Evolutionary conservation across 352 stramenopile species (phyloP).

Genomic region (Pythium dissotocum): DNA sequence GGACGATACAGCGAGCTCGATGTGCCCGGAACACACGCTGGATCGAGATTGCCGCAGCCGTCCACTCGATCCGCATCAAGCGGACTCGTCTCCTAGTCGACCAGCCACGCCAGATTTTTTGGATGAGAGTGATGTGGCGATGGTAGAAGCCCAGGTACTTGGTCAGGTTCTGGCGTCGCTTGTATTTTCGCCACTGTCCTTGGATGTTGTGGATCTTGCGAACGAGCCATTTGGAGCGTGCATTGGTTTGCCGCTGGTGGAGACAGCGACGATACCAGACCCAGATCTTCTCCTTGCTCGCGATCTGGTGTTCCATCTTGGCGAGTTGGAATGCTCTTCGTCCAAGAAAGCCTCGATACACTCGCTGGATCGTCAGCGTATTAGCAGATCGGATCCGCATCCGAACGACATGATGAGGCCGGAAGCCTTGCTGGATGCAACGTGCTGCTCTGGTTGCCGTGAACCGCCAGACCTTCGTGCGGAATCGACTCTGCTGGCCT

Average conservation of each 20-base stretch:
- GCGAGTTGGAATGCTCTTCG: conserved; percentile 24
- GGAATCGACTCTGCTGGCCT: conserved; percentile 38
- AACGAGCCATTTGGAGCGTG: conserved; percentile 48
- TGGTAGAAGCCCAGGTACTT: conserved; percentile 47
- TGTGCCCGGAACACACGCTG: conserved; percentile 49
- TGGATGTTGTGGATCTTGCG: conserved; percentile 55
- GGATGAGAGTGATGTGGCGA: conserved; percentile 34
- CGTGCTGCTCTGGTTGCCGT: conserved; percentile 29
- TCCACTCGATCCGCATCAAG: conserved; percentile 34
- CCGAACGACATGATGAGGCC: conserved; percentile 29
- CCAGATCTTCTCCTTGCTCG: conserved; percentile 33
- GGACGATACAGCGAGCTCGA: conserved; percentile 31
- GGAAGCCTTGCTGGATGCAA: conserved; percentile 51
- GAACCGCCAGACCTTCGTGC: conserved; percentile 34
- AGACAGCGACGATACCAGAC: conserved; percentile 55
- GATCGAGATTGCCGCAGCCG: conserved; percentile 34
- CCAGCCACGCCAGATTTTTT: conserved; percentile 50
- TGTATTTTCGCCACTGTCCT: conserved; percentile 55
- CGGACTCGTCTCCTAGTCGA: conserved; percentile 35
- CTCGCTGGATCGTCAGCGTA: conserved; percentile 49
- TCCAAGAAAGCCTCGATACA: conserved; percentile 44
- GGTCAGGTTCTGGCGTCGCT: conserved; percentile 33
- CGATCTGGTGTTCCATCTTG: conserved; percentile 28
- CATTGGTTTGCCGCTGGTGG: conserved; percentile 34
- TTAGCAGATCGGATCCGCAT: conserved; percentile 34